Percentiles rank a stretch among this genome's conserved stretches.
Conservation (phyloP, 2,329 filamentous ascomycete genomes). For the Alternaria novae-zelandiae region DNA sequence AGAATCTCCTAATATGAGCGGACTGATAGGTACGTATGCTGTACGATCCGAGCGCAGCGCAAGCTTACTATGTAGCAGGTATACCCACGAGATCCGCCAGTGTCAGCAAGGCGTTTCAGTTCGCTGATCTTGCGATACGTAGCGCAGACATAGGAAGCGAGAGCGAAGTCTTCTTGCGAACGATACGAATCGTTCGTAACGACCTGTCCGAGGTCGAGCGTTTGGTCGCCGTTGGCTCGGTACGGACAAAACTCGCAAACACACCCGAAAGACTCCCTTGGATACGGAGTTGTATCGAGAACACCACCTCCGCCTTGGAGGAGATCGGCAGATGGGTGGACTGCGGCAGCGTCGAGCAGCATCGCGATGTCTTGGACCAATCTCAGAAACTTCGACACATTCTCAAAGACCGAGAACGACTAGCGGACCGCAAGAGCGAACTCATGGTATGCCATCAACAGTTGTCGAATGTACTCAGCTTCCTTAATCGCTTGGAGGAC, state of each 20-base stretch:
- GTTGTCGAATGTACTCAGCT: conserved; percentile 29
- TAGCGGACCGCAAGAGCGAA: conserved; percentile 27
- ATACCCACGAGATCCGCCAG: conserved; percentile 9
- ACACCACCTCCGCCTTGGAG: conserved; percentile 24
- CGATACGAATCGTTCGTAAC: conserved; percentile 29
- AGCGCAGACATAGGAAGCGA: conserved; percentile 30
- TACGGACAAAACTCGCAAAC: conserved; percentile 16
- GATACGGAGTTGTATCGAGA: conserved; percentile 25
- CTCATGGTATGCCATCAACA: conserved; percentile 33
- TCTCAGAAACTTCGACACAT: conserved; percentile 23
- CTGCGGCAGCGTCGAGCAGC: conserved; percentile 20
- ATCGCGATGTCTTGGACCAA: conserved; percentile 26
- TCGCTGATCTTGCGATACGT: conserved; percentile 29
- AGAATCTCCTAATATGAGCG: not conserved
- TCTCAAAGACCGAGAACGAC: conserved; percentile 32
- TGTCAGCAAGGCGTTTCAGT: conserved; percentile 30
- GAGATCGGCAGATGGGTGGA: conserved; percentile 38
- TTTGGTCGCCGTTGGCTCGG: conserved; percentile 15
- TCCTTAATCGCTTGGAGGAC: conserved; percentile 25
- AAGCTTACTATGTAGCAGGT: not conserved
- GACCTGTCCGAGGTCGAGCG: conserved; percentile 31
- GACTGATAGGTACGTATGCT: not conserved
- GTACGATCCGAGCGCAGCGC: not conserved
- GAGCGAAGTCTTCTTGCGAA: conserved; percentile 34
- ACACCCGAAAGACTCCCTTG: conserved; percentile 27